Base-by-base conservation (phyloP, 2,329 filamentous ascomycete genomes). In the Cyclaneusma minus region DNA sequence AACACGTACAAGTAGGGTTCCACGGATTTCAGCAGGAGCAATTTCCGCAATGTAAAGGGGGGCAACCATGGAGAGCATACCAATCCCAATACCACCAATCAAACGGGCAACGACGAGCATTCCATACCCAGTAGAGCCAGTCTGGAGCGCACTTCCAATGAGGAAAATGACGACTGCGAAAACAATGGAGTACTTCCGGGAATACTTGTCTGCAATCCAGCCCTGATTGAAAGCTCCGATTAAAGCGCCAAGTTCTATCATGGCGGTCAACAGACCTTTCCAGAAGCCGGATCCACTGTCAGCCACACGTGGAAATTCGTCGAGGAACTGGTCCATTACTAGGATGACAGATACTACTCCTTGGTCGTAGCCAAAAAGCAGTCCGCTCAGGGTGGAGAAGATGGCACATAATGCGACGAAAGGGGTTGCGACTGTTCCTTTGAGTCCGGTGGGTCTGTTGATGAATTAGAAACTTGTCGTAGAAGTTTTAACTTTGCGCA, bases 361-460 rank as follows among this genome's bases (percentile, higher is more conserved):
- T 15, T 57, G 54, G 24, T 52, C 47, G 29, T 51, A 52, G 13
- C 49, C 49, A 31, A 58, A 58, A 5, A 58, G 47, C 7, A 56
- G 42, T 13, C 53, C 53, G 8, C 53, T 53, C 7, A 55, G 44
- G 12, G 50, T 42, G 16, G 41, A 42, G 25, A 50, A 51, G 4
- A 43, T 38, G 2, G 48, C 48, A 29, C 45, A 49, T 4, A 47
- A 24, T 13, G 42, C 39, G 8, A 52, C 49, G 28, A 50, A 51
- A 15, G 37, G 45, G 13, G 41, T 48, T 5, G 35, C 29, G 16
- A 47, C 40, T 21, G 51, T 45, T 3, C 48, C 48, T 4, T 36
- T 35, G 32, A 51, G 45, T 6, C 47, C 48, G 45, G 84, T 13
- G 85, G 84, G 4, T 85, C 84, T 34, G n/a, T n/a, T n/a, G n/a